Evolutionary conservation across 1,284 basidiomycete species (phyloP).

Genomic region (Cutaneotrichosporon sp.): DNA sequence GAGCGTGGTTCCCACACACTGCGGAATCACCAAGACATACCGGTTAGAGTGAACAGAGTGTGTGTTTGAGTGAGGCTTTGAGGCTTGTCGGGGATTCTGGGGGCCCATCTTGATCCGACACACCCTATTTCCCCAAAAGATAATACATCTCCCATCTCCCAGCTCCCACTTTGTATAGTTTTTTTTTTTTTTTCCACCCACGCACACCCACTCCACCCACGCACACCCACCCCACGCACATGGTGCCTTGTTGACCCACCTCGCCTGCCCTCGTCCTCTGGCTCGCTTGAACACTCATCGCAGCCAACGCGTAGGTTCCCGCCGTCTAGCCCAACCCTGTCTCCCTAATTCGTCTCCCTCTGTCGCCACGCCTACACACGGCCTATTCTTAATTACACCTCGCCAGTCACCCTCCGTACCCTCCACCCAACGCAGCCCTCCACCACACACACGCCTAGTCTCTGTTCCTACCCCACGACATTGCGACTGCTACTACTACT

Average conservation of each 20-base stretch:
- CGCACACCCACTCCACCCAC: no score
- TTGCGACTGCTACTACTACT: not conserved
- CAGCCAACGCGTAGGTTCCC: no score
- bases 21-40: not conserved
- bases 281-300: no score
- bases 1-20: not conserved
- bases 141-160: not conserved
- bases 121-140: conserved; percentile 4
- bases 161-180: no score
- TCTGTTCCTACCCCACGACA: not conserved
- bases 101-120: conserved; percentile 5
- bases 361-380: not conserved
- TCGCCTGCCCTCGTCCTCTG: no score
- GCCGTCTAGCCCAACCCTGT: not conserved
- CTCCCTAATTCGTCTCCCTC: not conserved
- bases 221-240: no score
- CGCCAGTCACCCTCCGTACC: not conserved
- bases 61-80: not conserved
- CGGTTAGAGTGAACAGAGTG: not conserved
- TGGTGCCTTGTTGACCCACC: no score
- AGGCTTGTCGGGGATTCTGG: conserved; percentile 6
- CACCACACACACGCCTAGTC: conserved; percentile 21
- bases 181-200: no score
- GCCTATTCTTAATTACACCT: conserved; percentile 4
- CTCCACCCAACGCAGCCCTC: conserved; percentile 18